phyloP scores from a whole-genome alignment of 2,329 filamentous ascomycete species.

The Emergomyces pasteurianus region DNA sequence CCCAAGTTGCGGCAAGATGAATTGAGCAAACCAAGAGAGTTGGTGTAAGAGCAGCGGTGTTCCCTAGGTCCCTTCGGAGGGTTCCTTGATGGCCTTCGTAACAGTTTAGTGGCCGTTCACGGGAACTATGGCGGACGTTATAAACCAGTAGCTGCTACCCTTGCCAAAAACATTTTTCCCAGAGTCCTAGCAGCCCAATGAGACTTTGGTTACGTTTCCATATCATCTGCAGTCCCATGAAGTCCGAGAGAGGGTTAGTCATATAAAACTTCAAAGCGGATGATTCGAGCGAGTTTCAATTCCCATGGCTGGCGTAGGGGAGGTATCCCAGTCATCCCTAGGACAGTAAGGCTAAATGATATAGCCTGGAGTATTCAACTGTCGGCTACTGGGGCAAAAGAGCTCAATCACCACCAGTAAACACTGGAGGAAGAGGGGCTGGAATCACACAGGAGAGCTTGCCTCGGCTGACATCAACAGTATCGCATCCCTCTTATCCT shows the following conservation, averaged over 20 bases:
- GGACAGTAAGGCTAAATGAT: background rate
- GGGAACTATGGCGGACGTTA: too few relatives aligned
- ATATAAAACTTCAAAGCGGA: background rate
- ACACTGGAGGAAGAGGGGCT: too few relatives aligned
- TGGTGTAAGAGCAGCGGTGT: background rate
- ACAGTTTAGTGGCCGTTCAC: background rate
- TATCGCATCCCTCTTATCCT: background rate
- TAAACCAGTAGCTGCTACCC: too few relatives aligned
- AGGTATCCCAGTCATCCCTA: background rate
- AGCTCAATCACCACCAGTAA: too few relatives aligned
- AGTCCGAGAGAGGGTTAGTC: background rate
- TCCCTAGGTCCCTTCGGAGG: background rate
- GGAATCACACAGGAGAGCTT: too few relatives aligned
- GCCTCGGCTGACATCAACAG: too few relatives aligned
- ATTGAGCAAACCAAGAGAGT: background rate
- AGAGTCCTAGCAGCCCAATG: background rate
- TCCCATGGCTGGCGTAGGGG: background rate
- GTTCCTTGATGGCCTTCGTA: background rate
- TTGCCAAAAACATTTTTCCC: background rate
- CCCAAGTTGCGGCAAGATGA: too few relatives aligned
- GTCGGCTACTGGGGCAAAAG: too few relatives aligned
- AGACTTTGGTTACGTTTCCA: background rate
- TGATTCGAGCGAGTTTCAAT: background rate
- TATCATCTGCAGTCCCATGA: background rate
- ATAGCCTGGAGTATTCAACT: background rate